phyloP scores from a whole-genome alignment of 352 stramenopile species.

The Pythium vanterpoolii region DNA sequence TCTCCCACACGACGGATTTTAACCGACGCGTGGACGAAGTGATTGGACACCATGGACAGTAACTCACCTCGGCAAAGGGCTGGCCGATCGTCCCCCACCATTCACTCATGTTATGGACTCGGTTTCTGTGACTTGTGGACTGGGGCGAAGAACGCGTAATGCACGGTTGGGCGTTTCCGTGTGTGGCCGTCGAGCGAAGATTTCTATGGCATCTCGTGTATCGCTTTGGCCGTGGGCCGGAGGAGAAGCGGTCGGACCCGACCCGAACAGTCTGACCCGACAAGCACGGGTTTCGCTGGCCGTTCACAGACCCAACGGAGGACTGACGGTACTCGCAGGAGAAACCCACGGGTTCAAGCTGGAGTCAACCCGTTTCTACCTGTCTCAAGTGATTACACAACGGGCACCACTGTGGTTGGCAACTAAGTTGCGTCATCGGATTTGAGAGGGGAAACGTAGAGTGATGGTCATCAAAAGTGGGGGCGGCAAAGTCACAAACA shows the following conservation, averaged over 20 bases:
- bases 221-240: constrained; percentile 3
- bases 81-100: constrained; percentile 77
- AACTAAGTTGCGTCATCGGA: neutral
- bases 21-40: no score
- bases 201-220: constrained; percentile 9
- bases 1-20: no score
- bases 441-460: constrained; percentile 5
- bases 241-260: neutral
- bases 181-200: constrained; percentile 12
- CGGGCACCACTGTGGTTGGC: neutral
- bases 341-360: neutral
- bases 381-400: constrained; percentile 21
- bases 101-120: constrained; percentile 79
- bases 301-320: no score
- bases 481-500: neutral
- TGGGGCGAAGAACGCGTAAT: neutral
- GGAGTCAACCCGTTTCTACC: neutral
- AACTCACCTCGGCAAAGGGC: constrained; percentile 60
- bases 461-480: constrained; percentile 10
- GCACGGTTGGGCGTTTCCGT: neutral
- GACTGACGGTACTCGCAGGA: neutral
- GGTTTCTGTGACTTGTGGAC: constrained; percentile 4
- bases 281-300: neutral
- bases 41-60: neutral
- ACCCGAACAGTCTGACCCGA: neutral